phyloP scores from a whole-genome alignment of 345 rosid species.

The Heritiera littoralis region DNA sequence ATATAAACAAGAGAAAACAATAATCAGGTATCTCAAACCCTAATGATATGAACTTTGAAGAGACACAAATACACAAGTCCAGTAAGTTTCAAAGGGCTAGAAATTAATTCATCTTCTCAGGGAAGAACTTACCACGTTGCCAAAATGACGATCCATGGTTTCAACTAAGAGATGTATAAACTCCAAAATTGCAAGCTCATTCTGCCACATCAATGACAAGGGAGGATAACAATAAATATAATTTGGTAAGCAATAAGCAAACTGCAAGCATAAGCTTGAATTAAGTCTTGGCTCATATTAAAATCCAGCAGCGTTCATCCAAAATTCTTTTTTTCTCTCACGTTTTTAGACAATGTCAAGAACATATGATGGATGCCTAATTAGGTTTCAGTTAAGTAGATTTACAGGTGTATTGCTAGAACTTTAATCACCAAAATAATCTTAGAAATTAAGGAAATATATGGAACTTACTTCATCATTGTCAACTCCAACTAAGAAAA shows the following conservation, averaged over 20 bases:
- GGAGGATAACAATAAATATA: neutral
- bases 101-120: neutral
- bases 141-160: slow-evolving; percentile 97
- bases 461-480: slow-evolving; percentile 72
- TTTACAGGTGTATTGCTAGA: neutral
- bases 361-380: neutral
- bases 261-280: neutral
- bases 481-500: slow-evolving; percentile 96
- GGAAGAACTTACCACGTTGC: slow-evolving; percentile 75
- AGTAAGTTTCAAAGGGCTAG: neutral
- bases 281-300: neutral
- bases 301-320: neutral
- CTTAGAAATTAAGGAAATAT: neutral
- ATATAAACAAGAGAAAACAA: neutral
- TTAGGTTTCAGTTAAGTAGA: neutral
- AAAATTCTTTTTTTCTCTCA: neutral
- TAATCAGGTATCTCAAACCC: neutral
- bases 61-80: neutral
- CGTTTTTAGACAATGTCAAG: neutral
- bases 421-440: neutral
- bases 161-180: slow-evolving; percentile 94
- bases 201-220: slow-evolving; percentile 39
- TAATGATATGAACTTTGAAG: slow-evolving; percentile 9
- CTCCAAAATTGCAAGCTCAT: slow-evolving; percentile 92
- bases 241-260: neutral